A percentile compares a stretch with the other conserved stretches of the same genome.
Evolutionary conservation across 495 filamentous ascomycete genomes (phyloP).

Genomic region (Hypoxylon trugodes): DNA sequence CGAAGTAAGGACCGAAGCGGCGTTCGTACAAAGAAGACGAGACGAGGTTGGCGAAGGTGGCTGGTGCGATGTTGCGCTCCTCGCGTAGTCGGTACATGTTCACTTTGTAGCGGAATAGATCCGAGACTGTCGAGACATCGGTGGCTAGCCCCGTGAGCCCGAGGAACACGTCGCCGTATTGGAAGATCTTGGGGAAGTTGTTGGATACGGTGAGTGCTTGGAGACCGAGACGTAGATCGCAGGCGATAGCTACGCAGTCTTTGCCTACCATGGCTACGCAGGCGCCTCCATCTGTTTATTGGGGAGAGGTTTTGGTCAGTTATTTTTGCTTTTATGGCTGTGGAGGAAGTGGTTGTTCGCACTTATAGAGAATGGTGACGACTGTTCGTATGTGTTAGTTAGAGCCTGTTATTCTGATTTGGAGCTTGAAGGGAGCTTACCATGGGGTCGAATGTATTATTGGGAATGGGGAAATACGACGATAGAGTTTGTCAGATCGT

Average conservation of each 20-base stretch:
- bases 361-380: constrained; percentile 92
- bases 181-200: constrained; percentile 99
- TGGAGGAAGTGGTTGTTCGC: constrained; percentile 44
- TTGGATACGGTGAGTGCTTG: constrained; percentile 97
- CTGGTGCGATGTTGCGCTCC: constrained; percentile 91
- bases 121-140: constrained; percentile 91
- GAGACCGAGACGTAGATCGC: constrained; percentile 96
- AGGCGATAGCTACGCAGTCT: constrained; percentile 98
- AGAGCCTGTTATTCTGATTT: not conserved
- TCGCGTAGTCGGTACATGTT: constrained; percentile 99
- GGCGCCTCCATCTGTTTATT: constrained; percentile 82
- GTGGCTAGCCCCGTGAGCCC: constrained; percentile 96
- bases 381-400: constrained; percentile 52
- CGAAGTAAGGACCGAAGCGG: constrained; percentile 95
- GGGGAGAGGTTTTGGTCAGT: constrained; percentile 2
- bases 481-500: not conserved
- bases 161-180: constrained; percentile 95
- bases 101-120: constrained; percentile 99
- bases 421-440: constrained; percentile 38
- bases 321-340: not conserved
- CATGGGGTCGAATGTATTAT: constrained; percentile 39
- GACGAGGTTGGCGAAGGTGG: constrained; percentile 96
- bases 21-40: constrained; percentile 89
- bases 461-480: not conserved
- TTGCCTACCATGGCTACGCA: constrained; percentile 99